Evolutionary conservation across 768 basidiomycete genomes (phyloP), one percentile per base, ranked within the genome.

Genomic region (Mycena albidolilacea): DNA sequence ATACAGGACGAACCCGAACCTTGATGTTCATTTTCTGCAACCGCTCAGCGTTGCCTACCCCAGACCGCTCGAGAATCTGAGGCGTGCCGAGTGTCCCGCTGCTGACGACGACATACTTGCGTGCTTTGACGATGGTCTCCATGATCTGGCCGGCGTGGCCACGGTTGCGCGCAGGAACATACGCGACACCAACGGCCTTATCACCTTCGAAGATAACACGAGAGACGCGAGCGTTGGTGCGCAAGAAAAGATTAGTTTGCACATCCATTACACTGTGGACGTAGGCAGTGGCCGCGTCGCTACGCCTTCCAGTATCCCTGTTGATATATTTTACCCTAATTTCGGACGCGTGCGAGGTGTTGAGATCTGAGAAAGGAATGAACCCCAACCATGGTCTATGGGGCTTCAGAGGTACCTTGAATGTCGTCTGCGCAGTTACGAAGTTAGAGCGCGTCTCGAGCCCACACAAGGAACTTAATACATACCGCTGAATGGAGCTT

Each of bases 301-400:
- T 91, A 63, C 91, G 90, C 73, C 92, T 84, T 70, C 92, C 92
- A 46, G 91, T 93, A 77, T 92, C 88, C 75, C 90, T 87, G 81
- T 92, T 92, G 85, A 93, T 91, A 78, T 92, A 93, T 79, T 93
- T 93, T 62, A 91, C 91, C 92, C 91, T 92, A 67, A 92, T 90
- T 80, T 92, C 92, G 67, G 91, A 87, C 30, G 84, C 91, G 75
- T 92, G 89, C 37, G 87, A 79, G 30, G 91, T 90, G 65, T 85
- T 80, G 50, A 91, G 84, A 80, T 92, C 92, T 87, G 48, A 50
- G 64, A 48, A 15, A 12, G 46, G n/a, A 68, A 10, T 64, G 7
- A 50, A 39, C 41, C n/a, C n/a, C 0, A 19, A 21, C 17, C n/a
- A 15, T 57, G 4, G 12, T n/a, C 35, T 12, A 62, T 11, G 54